These are phyloP conservation scores for Chlamydomonas sp. DNA, from an alignment of 139 green algal species.

Conservation along the genomic window DNA sequence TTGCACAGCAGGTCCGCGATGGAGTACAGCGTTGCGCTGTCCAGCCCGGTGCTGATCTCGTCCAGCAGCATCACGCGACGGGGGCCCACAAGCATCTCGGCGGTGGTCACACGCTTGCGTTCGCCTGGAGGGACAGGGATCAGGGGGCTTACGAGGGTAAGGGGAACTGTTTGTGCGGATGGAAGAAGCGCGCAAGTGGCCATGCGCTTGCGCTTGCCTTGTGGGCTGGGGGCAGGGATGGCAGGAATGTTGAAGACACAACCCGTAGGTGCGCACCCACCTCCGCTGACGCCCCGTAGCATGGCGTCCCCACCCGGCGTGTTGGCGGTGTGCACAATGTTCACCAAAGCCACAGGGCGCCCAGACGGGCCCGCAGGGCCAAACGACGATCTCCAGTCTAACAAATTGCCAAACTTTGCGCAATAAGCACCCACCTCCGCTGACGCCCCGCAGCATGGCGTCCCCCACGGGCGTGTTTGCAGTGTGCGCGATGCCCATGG, in stretches of 20 bases:
- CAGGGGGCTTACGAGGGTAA: neutral
- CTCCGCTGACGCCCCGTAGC: conserved; percentile 48
- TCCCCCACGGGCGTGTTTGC: conserved; percentile 80
- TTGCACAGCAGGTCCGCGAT: conserved; percentile 59
- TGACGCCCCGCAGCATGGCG: conserved; percentile 64
- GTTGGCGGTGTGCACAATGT: conserved; percentile 57
- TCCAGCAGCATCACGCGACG: conserved; percentile 58
- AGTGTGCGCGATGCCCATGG: conserved; percentile 59
- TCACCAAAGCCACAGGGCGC: conserved; percentile 1
- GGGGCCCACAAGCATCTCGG: conserved; percentile 77
- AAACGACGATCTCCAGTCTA: too few relatives aligned
- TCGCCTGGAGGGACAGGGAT: conserved; percentile 70
- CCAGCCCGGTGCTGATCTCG: conserved; percentile 69
- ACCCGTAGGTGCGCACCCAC: too few relatives aligned
- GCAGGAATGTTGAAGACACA: too few relatives aligned
- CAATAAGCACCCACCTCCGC: conserved; percentile 12
- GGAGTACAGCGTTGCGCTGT: conserved; percentile 77
- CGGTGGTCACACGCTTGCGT: conserved; percentile 79
- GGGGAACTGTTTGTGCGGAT: neutral
- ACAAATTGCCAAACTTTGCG: too few relatives aligned
- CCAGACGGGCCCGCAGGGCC: too few relatives aligned
- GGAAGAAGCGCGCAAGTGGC: neutral
- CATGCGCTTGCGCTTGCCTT: too few relatives aligned
- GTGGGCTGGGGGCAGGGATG: too few relatives aligned
- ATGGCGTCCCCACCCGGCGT: conserved; percentile 78